Base-by-base conservation (phyloP, 2,329 filamentous ascomycete genomes). In the Polychaeton citri region DNA sequence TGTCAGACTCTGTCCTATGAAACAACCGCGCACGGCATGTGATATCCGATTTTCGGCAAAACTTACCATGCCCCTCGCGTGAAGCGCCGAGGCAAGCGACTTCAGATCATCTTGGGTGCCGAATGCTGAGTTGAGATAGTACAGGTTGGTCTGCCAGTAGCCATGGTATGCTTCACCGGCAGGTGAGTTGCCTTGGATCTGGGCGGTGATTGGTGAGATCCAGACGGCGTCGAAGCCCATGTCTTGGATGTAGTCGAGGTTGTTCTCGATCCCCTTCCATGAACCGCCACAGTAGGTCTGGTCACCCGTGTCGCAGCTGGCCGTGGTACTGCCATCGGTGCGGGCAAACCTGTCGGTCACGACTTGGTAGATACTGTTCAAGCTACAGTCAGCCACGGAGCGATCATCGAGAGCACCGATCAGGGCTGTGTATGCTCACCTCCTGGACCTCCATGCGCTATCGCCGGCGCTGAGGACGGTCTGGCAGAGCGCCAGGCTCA, bases 211-310 rank as follows among this genome's bases (percentile, higher is more conserved):
- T 0, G 72, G 72, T 2, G 70, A 73, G 41, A 76, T 73, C 68
- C 62, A 66, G 26, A 48, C 39, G 20, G 46, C 47, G 32, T 52
- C 48, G 39, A 51, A 52, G 21, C 46, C 49, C 70, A 49, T 46
- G 32, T 65, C 65, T 47, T 72, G 63, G 50, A 79, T 77, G 50
- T 78, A 78, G 52, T 77, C 74, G 28, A 79, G 64, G 42, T 72
- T 65, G 40, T 69, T 64, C 44, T 68, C 63, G 19, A 79, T 62
- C 5, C 76, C 76, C 35, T 61, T 54, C 49, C 70, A 80, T 1
- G 69, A 73, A 12, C 76, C 76, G 28, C 73, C 73, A 44, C 76
- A 79, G 53, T 76, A 78, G 18, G 52, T 37, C 2, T 50, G 38
- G n/a, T 48, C 40, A 3, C 33, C 40, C 6, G 54, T 54, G 35